Evolutionary conservation across 78 protist genomes (phyloP).

Genomic region (Trichosphaerium sp.): DNA sequence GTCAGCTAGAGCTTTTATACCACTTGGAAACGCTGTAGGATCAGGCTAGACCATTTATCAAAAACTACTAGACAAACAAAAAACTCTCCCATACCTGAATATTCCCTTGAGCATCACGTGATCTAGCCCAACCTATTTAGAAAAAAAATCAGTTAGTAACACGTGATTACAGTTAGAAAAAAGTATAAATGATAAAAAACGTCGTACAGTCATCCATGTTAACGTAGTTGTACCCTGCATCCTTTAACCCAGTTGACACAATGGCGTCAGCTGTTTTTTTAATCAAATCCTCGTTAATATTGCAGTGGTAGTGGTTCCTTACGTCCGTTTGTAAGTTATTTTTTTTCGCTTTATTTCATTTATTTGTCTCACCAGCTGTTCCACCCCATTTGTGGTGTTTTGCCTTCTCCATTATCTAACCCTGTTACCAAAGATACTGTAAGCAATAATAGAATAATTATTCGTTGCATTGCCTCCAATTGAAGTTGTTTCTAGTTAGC

Average conservation of each 20-base stretch:
- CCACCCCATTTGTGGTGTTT: neutral
- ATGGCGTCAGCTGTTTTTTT: constrained; percentile 6
- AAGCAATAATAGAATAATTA: too few species aligned
- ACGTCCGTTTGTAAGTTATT: too few species aligned
- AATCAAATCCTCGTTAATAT: neutral
- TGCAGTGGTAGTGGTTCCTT: neutral
- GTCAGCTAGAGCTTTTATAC: constrained; percentile 24
- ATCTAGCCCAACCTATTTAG: neutral
- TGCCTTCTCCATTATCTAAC: neutral
- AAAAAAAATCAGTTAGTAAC: too few species aligned
- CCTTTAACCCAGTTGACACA: constrained; percentile 18
- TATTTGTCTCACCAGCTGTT: neutral
- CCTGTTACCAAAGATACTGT: too few species aligned
- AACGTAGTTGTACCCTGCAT: constrained; percentile 32
- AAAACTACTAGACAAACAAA: too few species aligned
- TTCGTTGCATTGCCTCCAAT: too few species aligned
- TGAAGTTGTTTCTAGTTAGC: too few species aligned
- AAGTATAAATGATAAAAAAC: too few species aligned
- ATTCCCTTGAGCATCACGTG: neutral
- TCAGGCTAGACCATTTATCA: too few species aligned
- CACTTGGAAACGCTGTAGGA: constrained; percentile 29
- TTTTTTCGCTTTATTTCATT: too few species aligned
- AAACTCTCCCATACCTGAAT: too few species aligned
- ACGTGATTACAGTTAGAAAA: too few species aligned
- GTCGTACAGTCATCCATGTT: constrained; percentile 47